A percentile compares a stretch with the other conserved stretches of the same genome.
These are phyloP conservation scores for Odonthalia washingtoniensis DNA, from an alignment of 31 red algal genomes.

Conservation along the genomic window DNA sequence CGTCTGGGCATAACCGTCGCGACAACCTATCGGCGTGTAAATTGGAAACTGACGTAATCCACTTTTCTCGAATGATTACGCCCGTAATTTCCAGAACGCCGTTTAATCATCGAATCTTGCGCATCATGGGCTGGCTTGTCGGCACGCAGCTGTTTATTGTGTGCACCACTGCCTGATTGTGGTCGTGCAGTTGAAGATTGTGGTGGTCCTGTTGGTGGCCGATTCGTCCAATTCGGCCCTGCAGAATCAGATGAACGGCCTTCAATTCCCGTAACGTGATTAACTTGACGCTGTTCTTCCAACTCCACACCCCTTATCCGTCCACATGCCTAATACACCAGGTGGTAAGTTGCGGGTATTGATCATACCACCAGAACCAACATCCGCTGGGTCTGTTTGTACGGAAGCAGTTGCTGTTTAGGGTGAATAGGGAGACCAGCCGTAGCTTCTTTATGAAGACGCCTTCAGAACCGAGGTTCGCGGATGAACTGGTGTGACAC, in stretches of 20 bases:
- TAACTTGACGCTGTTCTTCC: slow-evolving; percentile 4
- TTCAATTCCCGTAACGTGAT: slow-evolving; percentile 15
- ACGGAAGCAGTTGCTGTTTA: neutral
- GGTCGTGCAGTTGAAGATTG: slow-evolving; percentile 6
- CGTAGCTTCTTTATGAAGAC: neutral
- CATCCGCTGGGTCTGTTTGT: slow-evolving; percentile 31
- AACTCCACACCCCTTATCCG: slow-evolving; percentile 29
- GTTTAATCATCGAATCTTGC: too few relatives aligned
- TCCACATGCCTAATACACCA: neutral
- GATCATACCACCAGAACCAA: slow-evolving; percentile 33
- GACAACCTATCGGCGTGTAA: too few relatives aligned
- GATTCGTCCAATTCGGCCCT: neutral
- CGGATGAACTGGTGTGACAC: slow-evolving; percentile 34
- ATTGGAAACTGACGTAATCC: too few relatives aligned
- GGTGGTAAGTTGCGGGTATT: too few relatives aligned
- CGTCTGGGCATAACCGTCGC: too few relatives aligned
- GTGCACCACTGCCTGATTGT: too few relatives aligned
- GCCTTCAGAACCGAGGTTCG: slow-evolving; percentile 24
- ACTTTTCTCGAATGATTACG: too few relatives aligned
- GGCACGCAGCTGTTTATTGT: too few relatives aligned
- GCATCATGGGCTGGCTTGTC: too few relatives aligned
- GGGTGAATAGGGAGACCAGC: neutral
- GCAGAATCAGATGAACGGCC: neutral
- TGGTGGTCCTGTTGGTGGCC: neutral
- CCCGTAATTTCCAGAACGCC: too few relatives aligned